Evolutionary conservation across 345 rosid species (phyloP).

Genomic region (Salix viminalis): DNA sequence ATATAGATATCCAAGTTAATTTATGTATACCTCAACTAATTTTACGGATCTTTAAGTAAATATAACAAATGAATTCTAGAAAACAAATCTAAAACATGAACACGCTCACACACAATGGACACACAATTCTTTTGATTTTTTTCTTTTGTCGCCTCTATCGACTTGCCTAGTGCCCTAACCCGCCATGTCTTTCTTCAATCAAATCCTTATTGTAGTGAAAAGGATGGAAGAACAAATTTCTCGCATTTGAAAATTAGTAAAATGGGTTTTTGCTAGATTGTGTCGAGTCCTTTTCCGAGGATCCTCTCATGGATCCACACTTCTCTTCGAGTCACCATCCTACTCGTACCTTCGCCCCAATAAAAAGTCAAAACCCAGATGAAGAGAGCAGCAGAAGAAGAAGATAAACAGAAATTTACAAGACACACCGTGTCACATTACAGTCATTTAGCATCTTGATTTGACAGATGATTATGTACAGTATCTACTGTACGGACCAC

Average conservation of each 20-base stretch:
- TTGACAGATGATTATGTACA: slow-evolving; percentile 27
- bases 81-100: no score
- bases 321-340: slow-evolving; percentile 50
- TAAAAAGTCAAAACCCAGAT: slow-evolving; percentile 19
- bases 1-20: no score
- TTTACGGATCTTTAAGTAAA: no score
- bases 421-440: slow-evolving; percentile 10
- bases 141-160: neutral
- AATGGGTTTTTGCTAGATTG: slow-evolving; percentile 5
- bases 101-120: no score
- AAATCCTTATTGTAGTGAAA: neutral
- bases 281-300: slow-evolving; percentile 62
- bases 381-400: neutral
- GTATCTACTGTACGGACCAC: slow-evolving; percentile 31
- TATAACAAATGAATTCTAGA: no score
- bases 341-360: slow-evolving; percentile 30
- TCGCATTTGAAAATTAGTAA: neutral
- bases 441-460: slow-evolving; percentile 24
- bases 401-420: neutral
- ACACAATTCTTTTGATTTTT: neutral
- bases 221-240: slow-evolving; percentile 10
- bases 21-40: no score
- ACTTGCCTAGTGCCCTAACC: neutral
- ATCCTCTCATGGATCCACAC: slow-evolving; percentile 52
- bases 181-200: neutral